Evolutionary conservation across 768 basidiomycete species (phyloP).

Genomic region (Suillus paluster): DNA sequence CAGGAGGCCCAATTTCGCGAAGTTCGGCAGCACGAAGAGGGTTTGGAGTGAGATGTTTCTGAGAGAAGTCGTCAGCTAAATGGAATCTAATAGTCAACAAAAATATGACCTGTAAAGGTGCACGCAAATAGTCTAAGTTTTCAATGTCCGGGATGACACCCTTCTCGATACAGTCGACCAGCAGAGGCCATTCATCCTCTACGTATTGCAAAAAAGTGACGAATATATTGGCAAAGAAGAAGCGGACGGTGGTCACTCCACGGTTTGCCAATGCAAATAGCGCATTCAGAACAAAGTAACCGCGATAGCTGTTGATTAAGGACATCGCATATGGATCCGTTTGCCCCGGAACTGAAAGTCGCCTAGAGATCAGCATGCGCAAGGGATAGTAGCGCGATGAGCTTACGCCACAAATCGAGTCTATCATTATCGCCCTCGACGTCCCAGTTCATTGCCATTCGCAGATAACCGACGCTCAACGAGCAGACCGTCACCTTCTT

Average conservation of each 20-base stretch:
- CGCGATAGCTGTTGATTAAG: conserved; percentile 14
- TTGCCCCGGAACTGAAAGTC: conserved; percentile 13
- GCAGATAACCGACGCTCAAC: not conserved
- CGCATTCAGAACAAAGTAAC: conserved; percentile 25
- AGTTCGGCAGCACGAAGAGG: conserved; percentile 25
- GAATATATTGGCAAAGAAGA: conserved; percentile 15
- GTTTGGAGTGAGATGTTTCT: conserved; percentile 18
- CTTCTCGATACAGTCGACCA: conserved; percentile 18
- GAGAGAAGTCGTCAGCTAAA: not conserved
- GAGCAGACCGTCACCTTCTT: not conserved
- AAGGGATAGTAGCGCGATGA: not conserved
- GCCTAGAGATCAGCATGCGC: too few species aligned
- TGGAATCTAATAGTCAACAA: not conserved
- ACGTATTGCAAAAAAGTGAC: conserved; percentile 18
- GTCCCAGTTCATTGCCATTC: conserved; percentile 2
- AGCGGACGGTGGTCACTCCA: conserved; percentile 4
- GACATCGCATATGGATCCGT: conserved; percentile 22
- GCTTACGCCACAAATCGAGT: not conserved
- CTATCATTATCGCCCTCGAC: not conserved
- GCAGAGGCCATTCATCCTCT: conserved; percentile 22
- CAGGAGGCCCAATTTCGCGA: conserved; percentile 8
- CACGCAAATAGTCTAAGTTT: conserved; percentile 14
- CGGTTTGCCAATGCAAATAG: conserved; percentile 21
- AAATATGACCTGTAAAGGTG: conserved; percentile 17
- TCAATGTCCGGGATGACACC: conserved; percentile 23